Conservation (phyloP, 2,329 filamentous ascomycete genomes). For the Acrodontium crateriforme region DNA sequence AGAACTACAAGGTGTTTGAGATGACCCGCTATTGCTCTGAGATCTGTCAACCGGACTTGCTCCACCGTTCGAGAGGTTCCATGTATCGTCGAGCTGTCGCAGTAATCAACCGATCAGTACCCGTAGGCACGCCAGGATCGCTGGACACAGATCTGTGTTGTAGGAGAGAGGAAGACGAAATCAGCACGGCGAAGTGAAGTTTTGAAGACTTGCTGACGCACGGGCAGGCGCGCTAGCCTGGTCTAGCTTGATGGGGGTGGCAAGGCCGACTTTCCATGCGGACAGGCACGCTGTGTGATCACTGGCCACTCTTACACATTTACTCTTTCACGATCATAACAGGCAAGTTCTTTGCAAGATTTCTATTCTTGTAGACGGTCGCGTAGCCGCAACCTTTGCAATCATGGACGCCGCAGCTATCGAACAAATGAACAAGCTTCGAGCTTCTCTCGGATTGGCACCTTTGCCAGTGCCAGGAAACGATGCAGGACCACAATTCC, state of each 20-base stretch:
- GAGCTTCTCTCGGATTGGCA: constrained; percentile 76
- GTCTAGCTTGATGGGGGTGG: too few species aligned
- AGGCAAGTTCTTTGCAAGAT: too few species aligned
- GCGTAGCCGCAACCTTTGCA: constrained; percentile 12
- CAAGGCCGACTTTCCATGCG: too few species aligned
- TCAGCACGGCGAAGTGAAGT: constrained; percentile 5
- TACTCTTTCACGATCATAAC: too few species aligned
- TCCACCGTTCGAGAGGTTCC: constrained; percentile 63
- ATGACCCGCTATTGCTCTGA: constrained; percentile 51
- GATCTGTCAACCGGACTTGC: constrained; percentile 95
- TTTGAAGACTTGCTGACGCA: constrained; percentile 2
- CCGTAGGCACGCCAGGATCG: constrained; percentile 47
- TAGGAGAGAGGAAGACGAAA: constrained; percentile 30
- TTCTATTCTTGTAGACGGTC: neutral
- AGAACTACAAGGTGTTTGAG: constrained; percentile 38
- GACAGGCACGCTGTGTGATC: too few species aligned
- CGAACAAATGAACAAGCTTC: constrained; percentile 87
- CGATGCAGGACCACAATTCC: constrained; percentile 44
- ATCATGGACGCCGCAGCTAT: constrained; percentile 47
- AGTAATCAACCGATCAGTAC: constrained; percentile 61
- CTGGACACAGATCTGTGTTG: constrained; percentile 70
- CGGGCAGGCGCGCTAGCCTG: constrained; percentile 1
- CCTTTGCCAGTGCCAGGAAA: constrained; percentile 72
- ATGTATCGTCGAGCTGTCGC: constrained; percentile 72
- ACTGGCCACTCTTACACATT: too few species aligned